phyloP scores from a whole-genome alignment of 805 yeast genomes.

The Cyberlindnera samutprakarnensis region DNA sequence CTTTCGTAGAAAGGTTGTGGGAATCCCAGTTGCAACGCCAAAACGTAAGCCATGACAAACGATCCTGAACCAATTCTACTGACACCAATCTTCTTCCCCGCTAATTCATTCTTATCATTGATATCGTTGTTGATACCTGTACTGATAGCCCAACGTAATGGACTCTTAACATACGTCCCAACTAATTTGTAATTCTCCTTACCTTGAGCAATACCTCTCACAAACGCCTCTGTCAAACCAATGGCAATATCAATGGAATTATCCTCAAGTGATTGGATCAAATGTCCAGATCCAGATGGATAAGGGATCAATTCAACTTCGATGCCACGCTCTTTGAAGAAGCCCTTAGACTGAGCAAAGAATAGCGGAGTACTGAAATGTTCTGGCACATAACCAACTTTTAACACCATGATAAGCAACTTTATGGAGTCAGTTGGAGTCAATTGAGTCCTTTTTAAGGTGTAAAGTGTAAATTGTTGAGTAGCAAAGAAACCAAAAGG shows the following conservation, averaged over 20 bases:
- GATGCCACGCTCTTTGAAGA: slow-evolving; percentile 40
- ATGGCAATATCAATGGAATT: slow-evolving; percentile 70
- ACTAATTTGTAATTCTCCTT: slow-evolving; percentile 47
- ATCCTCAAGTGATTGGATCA: slow-evolving; percentile 62
- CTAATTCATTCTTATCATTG: slow-evolving; percentile 41
- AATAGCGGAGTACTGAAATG: slow-evolving; percentile 86
- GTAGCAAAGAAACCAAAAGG: too few species aligned
- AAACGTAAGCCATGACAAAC: slow-evolving; percentile 82
- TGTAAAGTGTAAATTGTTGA: too few species aligned
- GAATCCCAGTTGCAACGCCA: slow-evolving; percentile 58
- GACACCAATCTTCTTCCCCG: slow-evolving; percentile 64
- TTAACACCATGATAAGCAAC: slow-evolving; percentile 33
- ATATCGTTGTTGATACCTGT: slow-evolving; percentile 65
- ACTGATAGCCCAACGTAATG: slow-evolving; percentile 85
- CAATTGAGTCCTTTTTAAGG: too few species aligned
- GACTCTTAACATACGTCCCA: slow-evolving; percentile 81
- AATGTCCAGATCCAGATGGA: slow-evolving; percentile 84
- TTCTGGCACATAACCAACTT: slow-evolving; percentile 83
- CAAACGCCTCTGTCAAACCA: slow-evolving; percentile 88
- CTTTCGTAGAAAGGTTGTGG: slow-evolving; percentile 39
- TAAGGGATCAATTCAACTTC: slow-evolving; percentile 58
- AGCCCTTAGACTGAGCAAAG: slow-evolving; percentile 58
- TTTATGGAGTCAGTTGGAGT: too few species aligned
- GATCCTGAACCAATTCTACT: slow-evolving; percentile 89
- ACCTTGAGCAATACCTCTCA: slow-evolving; percentile 65